phyloP scores from a whole-genome alignment of 345 rosid species.

The Iberis pinnata region DNA sequence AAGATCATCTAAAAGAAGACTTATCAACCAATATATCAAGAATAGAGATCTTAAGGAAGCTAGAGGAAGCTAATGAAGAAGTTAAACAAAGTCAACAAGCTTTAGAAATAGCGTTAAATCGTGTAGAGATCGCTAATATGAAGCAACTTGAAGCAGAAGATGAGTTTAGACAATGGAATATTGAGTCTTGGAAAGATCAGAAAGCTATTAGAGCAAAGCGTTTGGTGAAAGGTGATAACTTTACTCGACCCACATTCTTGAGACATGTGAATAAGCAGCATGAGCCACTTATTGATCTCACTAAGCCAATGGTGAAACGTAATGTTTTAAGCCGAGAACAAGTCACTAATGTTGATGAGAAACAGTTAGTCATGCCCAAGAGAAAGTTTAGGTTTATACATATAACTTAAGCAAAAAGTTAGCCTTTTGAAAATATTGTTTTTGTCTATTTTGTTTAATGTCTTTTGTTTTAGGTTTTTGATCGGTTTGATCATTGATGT shows the following conservation, averaged over 20 bases:
- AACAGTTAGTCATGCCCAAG: constrained; percentile 45
- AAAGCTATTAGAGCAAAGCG: constrained; percentile 22
- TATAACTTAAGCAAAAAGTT: constrained; percentile 34
- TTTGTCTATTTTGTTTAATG: not conserved
- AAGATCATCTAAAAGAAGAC: constrained; percentile 5
- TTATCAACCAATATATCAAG: constrained; percentile 23
- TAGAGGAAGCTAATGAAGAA: constrained; percentile 79
- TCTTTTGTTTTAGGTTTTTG: too few relatives aligned
- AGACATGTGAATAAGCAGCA: constrained; percentile 27
- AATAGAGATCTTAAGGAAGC: constrained; percentile 43
- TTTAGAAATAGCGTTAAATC: constrained; percentile 55
- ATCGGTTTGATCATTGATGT: too few relatives aligned
- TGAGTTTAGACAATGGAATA: constrained; percentile 58
- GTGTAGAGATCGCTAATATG: constrained; percentile 53
- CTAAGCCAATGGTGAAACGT: constrained; percentile 41
- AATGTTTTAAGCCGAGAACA: constrained; percentile 70
- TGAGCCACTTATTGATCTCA: constrained; percentile 22
- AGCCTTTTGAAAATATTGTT: constrained; percentile 29
- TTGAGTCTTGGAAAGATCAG: constrained; percentile 37
- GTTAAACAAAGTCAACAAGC: constrained; percentile 60
- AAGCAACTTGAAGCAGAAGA: constrained; percentile 82
- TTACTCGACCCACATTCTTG: constrained; percentile 36
- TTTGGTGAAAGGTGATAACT: constrained; percentile 27
- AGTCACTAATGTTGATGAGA: constrained; percentile 37
- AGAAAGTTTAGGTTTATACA: constrained; percentile 82